phyloP scores from a whole-genome alignment of 2,329 filamentous ascomycete species.

The Pseudogymnoascus sp. region DNA sequence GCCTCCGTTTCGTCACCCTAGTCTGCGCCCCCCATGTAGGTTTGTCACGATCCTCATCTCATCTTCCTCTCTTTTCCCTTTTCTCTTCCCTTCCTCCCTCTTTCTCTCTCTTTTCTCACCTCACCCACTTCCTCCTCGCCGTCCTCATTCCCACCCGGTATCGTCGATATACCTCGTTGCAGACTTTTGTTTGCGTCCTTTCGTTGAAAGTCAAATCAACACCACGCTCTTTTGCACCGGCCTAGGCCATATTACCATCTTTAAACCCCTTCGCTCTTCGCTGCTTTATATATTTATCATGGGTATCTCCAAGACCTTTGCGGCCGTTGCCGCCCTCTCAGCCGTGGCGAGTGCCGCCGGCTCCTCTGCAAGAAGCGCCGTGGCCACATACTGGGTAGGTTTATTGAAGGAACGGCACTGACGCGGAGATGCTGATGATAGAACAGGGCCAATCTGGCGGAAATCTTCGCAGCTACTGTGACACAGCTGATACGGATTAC shows the following conservation, averaged over 20 bases:
- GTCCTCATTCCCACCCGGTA: neutral
- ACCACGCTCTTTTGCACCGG: conserved; percentile 6
- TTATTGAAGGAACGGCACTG: neutral
- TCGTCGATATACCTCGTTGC: conserved; percentile 2
- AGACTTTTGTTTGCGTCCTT: conserved; percentile 16
- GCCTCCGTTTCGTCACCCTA: neutral
- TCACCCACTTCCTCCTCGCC: neutral
- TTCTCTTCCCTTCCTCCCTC: conserved; percentile 2
- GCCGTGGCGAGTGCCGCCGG: conserved; percentile 19
- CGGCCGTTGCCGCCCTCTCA: conserved; percentile 22
- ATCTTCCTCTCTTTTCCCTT: neutral
- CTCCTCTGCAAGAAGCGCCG: conserved; percentile 31
- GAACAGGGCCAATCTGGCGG: conserved; percentile 35
- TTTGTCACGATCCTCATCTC: neutral
- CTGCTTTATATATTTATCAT: conserved; percentile 17
- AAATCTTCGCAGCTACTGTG: conserved; percentile 33
- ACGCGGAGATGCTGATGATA: conserved; percentile 12
- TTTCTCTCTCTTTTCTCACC: neutral
- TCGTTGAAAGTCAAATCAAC: conserved; percentile 9
- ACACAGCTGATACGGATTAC: conserved; percentile 34
- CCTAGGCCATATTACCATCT: conserved; percentile 10
- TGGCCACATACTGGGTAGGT: conserved; percentile 37
- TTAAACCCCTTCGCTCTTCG: neutral
- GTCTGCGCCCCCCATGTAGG: neutral
- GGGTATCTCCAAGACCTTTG: conserved; percentile 23